phyloP scores from a whole-genome alignment of 2,329 filamentous ascomycete genomes.

The Ceratocystiopsis brevicomis region DNA sequence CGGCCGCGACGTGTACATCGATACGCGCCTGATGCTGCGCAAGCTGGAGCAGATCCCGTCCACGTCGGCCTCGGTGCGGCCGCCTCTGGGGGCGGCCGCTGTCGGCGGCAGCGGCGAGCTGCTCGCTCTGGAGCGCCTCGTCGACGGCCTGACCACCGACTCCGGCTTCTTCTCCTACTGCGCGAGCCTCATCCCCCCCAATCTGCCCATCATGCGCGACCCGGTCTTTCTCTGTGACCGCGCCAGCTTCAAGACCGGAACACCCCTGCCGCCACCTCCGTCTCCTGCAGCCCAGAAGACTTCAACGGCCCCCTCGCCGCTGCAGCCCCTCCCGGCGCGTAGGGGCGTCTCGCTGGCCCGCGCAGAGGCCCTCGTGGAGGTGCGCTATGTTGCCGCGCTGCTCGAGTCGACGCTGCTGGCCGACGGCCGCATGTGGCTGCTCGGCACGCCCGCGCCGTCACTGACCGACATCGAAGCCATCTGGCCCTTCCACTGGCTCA shows the following conservation, averaged over 20 bases:
- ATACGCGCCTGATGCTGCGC: constrained; percentile 47
- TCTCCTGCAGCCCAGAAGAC: not conserved
- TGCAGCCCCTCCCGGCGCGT: not conserved
- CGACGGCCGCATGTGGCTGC: constrained; percentile 48
- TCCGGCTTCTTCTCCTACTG: constrained; percentile 35
- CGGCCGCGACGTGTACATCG: constrained; percentile 48
- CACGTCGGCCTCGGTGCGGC: constrained; percentile 22
- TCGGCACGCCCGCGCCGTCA: constrained; percentile 28
- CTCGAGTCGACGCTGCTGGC: constrained; percentile 43
- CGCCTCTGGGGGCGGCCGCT: constrained; percentile 18
- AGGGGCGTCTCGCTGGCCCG: constrained; percentile 11
- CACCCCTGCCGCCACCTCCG: not conserved
- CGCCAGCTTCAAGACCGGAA: constrained; percentile 16
- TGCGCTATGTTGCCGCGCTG: constrained; percentile 34
- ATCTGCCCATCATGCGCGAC: constrained; percentile 34
- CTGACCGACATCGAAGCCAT: constrained; percentile 51
- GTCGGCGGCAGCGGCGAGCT: constrained; percentile 15
- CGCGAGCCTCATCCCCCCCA: constrained; percentile 35
- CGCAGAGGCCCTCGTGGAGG: constrained; percentile 35
- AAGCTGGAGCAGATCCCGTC: constrained; percentile 38
- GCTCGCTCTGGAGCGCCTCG: constrained; percentile 30
- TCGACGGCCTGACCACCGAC: constrained; percentile 37
- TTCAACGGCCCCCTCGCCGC: not conserved
- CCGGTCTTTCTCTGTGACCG: constrained; percentile 40
- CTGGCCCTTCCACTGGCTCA: constrained; percentile 50